phyloP scores from a whole-genome alignment of 2,329 filamentous ascomycete species.

The Xylaria sp. region DNA sequence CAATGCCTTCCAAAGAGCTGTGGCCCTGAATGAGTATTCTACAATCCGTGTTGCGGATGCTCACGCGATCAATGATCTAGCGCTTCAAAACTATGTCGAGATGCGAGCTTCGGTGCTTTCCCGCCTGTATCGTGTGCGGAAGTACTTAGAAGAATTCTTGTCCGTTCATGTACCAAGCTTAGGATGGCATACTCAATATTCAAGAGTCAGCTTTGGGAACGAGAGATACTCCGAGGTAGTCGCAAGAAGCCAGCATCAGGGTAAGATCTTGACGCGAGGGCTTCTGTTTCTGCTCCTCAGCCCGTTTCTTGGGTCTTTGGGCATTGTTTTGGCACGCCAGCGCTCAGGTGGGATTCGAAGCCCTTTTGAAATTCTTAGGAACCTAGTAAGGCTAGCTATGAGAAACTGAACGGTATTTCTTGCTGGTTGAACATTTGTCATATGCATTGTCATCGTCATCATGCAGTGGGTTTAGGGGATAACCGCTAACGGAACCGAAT shows the following conservation, averaged over 20 bases:
- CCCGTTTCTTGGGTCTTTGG: conserved; percentile 41
- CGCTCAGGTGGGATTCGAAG: conserved; percentile 29
- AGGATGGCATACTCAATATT: conserved; percentile 94
- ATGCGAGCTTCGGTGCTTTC: conserved; percentile 90
- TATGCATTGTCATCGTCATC: conserved; percentile 13
- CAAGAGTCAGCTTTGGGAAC: conserved; percentile 91
- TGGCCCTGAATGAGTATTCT: conserved; percentile 81
- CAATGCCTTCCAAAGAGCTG: conserved; percentile 68
- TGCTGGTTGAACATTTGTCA: conserved; percentile 10
- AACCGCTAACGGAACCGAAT: conserved; percentile 15
- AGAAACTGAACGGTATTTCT: conserved; percentile 6
- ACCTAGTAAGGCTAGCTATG: conserved; percentile 8
- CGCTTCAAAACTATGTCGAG: conserved; percentile 89
- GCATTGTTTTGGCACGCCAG: conserved; percentile 34
- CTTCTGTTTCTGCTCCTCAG: conserved; percentile 52
- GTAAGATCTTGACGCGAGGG: conserved; percentile 64
- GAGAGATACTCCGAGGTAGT: conserved; percentile 89
- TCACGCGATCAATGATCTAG: conserved; percentile 90
- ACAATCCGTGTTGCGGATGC: conserved; percentile 78
- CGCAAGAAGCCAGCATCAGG: conserved; percentile 74
- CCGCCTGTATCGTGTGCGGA: conserved; percentile 80
- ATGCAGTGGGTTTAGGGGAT: conserved; percentile 28
- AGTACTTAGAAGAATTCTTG: conserved; percentile 85
- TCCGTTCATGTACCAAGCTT: conserved; percentile 78
- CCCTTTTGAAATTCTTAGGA: conserved; percentile 28